These are phyloP conservation scores for Polytrichum commune DNA, from an alignment of 225 moss, liverwort and hornwort species.

Conservation along the genomic window DNA sequence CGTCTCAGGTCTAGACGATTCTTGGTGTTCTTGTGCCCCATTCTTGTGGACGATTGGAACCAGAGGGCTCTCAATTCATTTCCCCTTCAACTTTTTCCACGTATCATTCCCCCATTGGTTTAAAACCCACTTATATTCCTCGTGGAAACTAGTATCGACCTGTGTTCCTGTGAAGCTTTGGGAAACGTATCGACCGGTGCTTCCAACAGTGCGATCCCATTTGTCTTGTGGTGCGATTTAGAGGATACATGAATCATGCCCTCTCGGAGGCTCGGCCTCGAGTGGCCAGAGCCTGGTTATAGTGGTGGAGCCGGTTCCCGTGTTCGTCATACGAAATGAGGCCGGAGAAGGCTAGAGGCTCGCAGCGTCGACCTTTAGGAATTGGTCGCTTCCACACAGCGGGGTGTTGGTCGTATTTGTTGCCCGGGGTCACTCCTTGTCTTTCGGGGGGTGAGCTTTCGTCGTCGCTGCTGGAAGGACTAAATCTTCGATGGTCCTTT, in stretches of 20 bases:
- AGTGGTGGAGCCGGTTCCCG: constrained; percentile 35
- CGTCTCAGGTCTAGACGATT: neutral
- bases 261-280: neutral
- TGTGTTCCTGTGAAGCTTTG: neutral
- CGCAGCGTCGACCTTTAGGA: constrained; percentile 45
- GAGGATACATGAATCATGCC: neutral
- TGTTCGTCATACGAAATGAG: constrained; percentile 58
- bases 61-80: too few species aligned
- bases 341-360: constrained; percentile 55
- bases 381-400: constrained; percentile 53
- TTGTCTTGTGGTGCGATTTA: neutral
- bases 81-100: too few species aligned
- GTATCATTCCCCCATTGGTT: too few species aligned
- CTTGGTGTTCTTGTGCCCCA: neutral
- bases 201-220: neutral
- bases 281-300: neutral
- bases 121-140: too few species aligned
- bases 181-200: too few species aligned
- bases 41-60: too few species aligned
- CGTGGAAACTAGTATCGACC: neutral
- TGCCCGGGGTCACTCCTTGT: neutral
- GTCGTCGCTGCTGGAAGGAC: constrained; percentile 28
- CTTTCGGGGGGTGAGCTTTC: constrained; percentile 1
- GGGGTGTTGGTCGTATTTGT: constrained; percentile 31
- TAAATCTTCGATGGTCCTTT: constrained; percentile 1